phyloP scores from a whole-genome alignment of 768 basidiomycete genomes.

The Boletellus sp. region DNA sequence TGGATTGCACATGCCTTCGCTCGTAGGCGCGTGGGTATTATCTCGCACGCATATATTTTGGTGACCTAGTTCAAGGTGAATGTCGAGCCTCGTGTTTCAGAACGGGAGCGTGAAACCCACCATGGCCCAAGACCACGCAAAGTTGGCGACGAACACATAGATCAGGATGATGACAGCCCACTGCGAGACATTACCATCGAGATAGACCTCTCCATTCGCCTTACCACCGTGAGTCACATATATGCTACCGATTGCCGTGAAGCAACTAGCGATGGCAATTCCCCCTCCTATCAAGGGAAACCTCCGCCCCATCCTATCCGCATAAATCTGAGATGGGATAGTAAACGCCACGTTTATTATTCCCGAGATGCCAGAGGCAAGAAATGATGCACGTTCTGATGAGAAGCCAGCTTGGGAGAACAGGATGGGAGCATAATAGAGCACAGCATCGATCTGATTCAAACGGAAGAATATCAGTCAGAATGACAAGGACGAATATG shows the following conservation, averaged over 20 bases:
- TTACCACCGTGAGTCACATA: conserved; percentile 40
- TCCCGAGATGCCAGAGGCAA: conserved; percentile 49
- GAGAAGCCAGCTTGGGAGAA: conserved; percentile 52
- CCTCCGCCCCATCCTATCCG: conserved; percentile 38
- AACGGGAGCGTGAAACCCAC: conserved; percentile 15
- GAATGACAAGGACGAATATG: not conserved
- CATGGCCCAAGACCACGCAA: conserved; percentile 43
- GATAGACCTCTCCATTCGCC: conserved; percentile 20
- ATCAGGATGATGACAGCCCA: conserved; percentile 45
- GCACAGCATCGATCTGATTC: conserved; percentile 26
- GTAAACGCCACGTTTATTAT: conserved; percentile 41
- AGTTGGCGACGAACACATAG: conserved; percentile 44
- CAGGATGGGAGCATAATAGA: conserved; percentile 43
- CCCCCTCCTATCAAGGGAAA: conserved; percentile 43
- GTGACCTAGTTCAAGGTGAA: conserved; percentile 21
- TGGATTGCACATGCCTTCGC: conserved; percentile 42
- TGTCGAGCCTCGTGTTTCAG: not conserved
- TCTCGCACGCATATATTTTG: conserved; percentile 42
- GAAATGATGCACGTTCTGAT: conserved; percentile 43
- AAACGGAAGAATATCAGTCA: not conserved
- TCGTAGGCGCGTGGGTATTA: conserved; percentile 46
- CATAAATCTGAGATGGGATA: conserved; percentile 36
- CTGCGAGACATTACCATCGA: conserved; percentile 21
- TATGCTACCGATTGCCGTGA: conserved; percentile 42
- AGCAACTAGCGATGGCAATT: conserved; percentile 34